A percentile compares a stretch with the other conserved stretches of the same genome.
Conservation (phyloP, 139 green algal genomes). For the Dunaliella primolecta region DNA sequence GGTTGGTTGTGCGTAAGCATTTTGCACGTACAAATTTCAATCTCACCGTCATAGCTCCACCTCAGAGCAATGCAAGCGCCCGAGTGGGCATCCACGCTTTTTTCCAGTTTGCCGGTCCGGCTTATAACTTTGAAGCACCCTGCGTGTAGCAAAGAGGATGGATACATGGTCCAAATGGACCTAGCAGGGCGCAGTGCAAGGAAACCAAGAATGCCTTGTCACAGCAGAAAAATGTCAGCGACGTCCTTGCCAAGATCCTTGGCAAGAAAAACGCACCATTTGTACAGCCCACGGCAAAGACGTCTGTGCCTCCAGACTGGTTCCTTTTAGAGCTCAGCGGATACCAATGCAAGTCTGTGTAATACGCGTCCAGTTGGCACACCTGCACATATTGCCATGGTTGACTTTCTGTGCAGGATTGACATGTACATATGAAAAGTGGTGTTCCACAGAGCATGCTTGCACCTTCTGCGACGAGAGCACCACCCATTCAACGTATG, state of each 20-base stretch:
- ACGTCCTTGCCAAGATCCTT: too few species aligned
- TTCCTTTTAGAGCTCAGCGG: conserved; percentile 48
- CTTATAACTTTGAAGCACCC: conserved; percentile 66
- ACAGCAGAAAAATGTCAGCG: too few species aligned
- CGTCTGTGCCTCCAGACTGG: conserved; percentile 42
- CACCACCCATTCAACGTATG: neutral
- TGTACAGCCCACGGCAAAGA: conserved; percentile 63
- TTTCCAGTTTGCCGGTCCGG: conserved; percentile 59
- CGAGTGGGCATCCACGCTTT: conserved; percentile 65
- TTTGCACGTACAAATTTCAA: too few species aligned
- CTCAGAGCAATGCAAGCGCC: conserved; percentile 61
- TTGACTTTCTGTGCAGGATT: too few species aligned
- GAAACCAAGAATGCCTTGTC: too few species aligned
- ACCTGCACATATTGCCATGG: too few species aligned
- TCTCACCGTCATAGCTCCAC: conserved; percentile 73
- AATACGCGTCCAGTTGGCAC: conserved; percentile 53
- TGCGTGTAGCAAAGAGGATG: too few species aligned
- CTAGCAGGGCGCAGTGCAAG: too few species aligned
- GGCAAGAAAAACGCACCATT: too few species aligned
- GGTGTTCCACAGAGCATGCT: neutral
- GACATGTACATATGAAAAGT: too few species aligned
- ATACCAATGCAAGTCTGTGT: conserved; percentile 66
- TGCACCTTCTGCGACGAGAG: neutral
- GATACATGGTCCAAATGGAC: too few species aligned
- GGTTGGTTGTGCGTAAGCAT: too few species aligned